Percentiles rank a stretch among this genome's conserved stretches.
Conservation (phyloP, 2,329 filamentous ascomycete genomes). For the Boeremia exigua region DNA sequence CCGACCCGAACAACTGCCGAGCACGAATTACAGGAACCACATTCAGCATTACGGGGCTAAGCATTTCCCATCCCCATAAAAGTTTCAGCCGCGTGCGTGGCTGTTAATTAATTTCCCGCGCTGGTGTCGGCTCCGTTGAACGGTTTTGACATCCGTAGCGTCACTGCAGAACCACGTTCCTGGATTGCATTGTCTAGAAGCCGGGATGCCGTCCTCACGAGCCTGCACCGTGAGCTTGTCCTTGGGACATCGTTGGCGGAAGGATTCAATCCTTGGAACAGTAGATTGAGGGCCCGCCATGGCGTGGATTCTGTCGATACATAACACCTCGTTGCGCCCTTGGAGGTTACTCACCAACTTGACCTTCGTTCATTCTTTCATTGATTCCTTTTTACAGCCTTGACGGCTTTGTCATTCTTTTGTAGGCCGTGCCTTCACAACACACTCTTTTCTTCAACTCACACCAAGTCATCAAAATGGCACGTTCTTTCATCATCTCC, state of each 20-base stretch:
- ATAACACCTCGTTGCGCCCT: conserved; percentile 17
- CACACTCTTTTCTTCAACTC: conserved; percentile 23
- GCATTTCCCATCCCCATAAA: conserved; percentile 13
- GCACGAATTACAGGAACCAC: conserved; percentile 17
- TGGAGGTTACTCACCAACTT: conserved; percentile 12
- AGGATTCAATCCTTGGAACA: conserved; percentile 16
- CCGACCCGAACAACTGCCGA: conserved; percentile 18
- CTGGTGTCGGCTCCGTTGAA: conserved; percentile 20
- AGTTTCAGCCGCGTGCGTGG: conserved; percentile 22
- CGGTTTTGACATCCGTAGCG: conserved; percentile 25
- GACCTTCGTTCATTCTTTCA: conserved; percentile 20
- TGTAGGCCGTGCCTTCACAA: conserved; percentile 32
- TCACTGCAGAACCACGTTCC: conserved; percentile 19
- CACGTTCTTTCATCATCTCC: conserved; percentile 36
- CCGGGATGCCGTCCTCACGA: conserved; percentile 11
- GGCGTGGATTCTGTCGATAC: conserved; percentile 12
- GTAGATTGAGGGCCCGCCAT: conserved; percentile 33
- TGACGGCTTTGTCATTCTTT: conserved; percentile 40
- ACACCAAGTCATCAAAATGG: conserved; percentile 27
- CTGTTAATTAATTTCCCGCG: conserved; percentile 35
- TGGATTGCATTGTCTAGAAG: conserved; percentile 21
- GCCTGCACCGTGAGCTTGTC: conserved; percentile 20
- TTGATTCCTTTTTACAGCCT: conserved; percentile 32
- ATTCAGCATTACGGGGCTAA: conserved; percentile 11
- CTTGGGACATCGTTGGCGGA: conserved; percentile 8